Evolutionary conservation across 305 asterid genomes (phyloP), one percentile per base, ranked within the genome.

Genomic region (Fraxinus paxiana): DNA sequence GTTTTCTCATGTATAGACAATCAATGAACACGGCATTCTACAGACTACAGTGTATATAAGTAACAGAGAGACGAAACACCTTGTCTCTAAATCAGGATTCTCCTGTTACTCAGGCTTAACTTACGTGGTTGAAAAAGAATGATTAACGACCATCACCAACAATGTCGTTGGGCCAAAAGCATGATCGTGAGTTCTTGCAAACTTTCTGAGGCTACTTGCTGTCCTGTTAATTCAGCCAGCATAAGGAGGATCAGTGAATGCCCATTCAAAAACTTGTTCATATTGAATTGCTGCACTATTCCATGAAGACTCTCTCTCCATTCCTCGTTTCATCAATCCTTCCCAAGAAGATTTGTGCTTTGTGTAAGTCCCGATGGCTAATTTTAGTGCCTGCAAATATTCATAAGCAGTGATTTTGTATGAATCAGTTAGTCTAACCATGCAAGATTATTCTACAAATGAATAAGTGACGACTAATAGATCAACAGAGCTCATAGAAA

Each of bases 301-400:
- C 99, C 99, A 96, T 1, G 99, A 88, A 20, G 85, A 90, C 82
- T 96, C 88, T 81, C 91, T 83, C 85, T 87, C 93, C 98, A 96
- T 94, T 33, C 99, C 97, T 12, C 98, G 93, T 85, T 84, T 92
- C 94, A 96, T 91, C 80, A 96, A 51, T 35, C 97, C 97, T 82
- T 89, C 91, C 97, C 97, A 96, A 1, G 98, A 92, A 3, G 92
- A 18, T 79, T 89, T 92, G 89, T 94, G 85, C 82, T 89, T 87
- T 83, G 69, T 88, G 83, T 88, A 94, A 17, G 99, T 94, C 78
- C 81, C 75, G 0, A 84, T 70, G 0, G 97, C 99, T 34, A 88
- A 65, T 86, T 87, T 87, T 71, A 92, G 48, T 0, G 97, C 82
- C 99, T 96, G 92, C 85, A 82, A 2, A 75, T 9, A 43, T 30